Evolutionary conservation across 768 basidiomycete genomes (phyloP), one percentile per base, ranked within the genome.

Genomic region (Kwoniella sp.): DNA sequence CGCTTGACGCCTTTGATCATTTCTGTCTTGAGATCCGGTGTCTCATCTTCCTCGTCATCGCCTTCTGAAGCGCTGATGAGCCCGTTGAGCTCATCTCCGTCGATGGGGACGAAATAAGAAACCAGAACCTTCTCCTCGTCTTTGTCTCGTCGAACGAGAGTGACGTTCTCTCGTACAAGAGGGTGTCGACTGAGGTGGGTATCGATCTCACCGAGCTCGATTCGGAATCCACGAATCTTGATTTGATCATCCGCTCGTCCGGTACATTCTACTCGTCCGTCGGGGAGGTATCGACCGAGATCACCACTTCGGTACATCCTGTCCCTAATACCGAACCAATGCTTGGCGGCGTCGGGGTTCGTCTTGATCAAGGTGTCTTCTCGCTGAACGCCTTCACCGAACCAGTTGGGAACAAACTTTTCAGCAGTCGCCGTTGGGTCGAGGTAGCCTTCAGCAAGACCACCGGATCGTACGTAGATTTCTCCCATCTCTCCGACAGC

Each of bases 81-180:
- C 2, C 84, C 89, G 50, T 86, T 85, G 70, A 95, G 81, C 29
- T 81, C 83, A 27, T 76, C 73, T 0, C 87, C 87, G 33, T 88
- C 86, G 40, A 93, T 81, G 13, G 96, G 95, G 17, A 99, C 96
- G 70, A 99, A 91, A 80, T 99, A 99, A 80, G 90, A 91, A 67
- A 99, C 90, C 27, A 99, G 86, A 33, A 97, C 93, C 83, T 99
- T 98, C 82, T 99, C 96, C 81, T 98, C 96, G 80, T 97, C 92
- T 83, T 98, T 98, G 83, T 99, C 95, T 78, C 95, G 84, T 69
- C 95, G 83, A 48, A 99, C 94, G 40, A 98, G 85, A 1, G 96
- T 98, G 56, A 99, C 94, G 78, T 99, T 99, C 82, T 98, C 96
- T n/a, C 95, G 84, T 1, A 99, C 87, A 21, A 92, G 85, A 8